phyloP scores from a whole-genome alignment of 169 alveolate species.

The Eimeria praecox region DNA sequence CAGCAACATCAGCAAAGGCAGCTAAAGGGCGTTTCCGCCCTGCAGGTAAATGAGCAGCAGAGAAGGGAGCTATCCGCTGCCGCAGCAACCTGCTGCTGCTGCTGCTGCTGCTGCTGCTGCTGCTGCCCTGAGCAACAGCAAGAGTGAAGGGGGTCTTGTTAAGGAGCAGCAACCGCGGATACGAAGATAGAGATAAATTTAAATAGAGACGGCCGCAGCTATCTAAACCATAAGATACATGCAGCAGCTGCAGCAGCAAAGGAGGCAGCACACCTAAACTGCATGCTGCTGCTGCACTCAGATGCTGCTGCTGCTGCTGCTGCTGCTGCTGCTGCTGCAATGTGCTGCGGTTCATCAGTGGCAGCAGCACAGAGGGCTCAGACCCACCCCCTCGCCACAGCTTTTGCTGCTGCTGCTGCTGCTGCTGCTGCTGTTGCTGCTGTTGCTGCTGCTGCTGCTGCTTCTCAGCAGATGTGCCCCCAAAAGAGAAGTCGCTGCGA shows the following conservation, averaged over 20 bases:
- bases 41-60: constrained; percentile 33
- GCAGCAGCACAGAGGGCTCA: constrained; percentile 35
- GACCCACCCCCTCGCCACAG: constrained; percentile 51
- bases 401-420: constrained; percentile 50
- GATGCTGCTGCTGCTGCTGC: constrained; percentile 36
- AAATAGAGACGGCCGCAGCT: not conserved
- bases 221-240: constrained; percentile 25
- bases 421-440: constrained; percentile 57
- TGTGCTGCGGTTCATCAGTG: not conserved
- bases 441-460: constrained; percentile 69
- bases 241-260: constrained; percentile 70
- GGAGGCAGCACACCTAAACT: constrained; percentile 41
- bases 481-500: constrained; percentile 8
- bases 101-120: constrained; percentile 45
- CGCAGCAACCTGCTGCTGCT: constrained; percentile 41
- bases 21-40: not conserved
- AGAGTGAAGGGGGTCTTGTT: constrained; percentile 49
- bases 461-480: not conserved
- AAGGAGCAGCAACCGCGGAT: constrained; percentile 41
- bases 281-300: constrained; percentile 50
- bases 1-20: constrained; percentile 28
- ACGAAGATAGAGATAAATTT: not conserved
- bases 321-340: not conserved
- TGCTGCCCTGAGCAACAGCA: constrained; percentile 29
- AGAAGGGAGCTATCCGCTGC: constrained; percentile 30